Base-by-base conservation (phyloP, 805 yeast species). In the Tetrapisispora phaffii region DNA sequence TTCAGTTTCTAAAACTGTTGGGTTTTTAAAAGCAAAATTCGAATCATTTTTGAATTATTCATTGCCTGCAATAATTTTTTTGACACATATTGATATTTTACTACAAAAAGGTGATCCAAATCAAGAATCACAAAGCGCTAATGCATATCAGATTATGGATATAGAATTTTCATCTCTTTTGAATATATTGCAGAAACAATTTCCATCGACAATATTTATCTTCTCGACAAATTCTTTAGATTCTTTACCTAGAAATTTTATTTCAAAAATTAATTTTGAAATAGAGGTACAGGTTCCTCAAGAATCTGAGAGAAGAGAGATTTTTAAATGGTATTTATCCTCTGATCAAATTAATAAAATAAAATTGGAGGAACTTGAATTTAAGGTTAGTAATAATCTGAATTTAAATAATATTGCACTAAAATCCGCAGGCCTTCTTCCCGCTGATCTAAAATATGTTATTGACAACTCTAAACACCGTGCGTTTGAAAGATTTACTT, bases 391-490 rank as follows among this genome's bases (percentile, higher is more conserved):
- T 0, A 17, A 41, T 2, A 48, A 52, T 52, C 76, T 88, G 4
- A 73, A 79, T 2, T 54, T 75, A 6, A 65, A 71, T 1, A 65
- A 76, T 0, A 66, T 93, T 26, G 83, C 97, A 0, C 65, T 84
- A 41, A 95, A 88, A 55, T 84, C 95, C 47, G 97, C 97, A 2
- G 97, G 97, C 19, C 70, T 90, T 44, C 84, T 93, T 0, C 95
- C 97, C 1, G 70, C 83, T 19, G 97, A 93, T 60, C 68, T 90
- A 39, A 66, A 67, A 3, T 77, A 90, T 0, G 85, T 88, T 47
- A 76, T 88, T 5, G 72, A 75, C 17, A 75, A 73, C 43, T 82
- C 96, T 1, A 77, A 79, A 51, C 66, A 70, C 26, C 54, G 71
- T 24, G 83, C 94, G 0, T 50, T 75, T 67, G 2, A 44, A 69